Conservation (phyloP, 768 basidiomycete species). For the Amanita rimosa region DNA sequence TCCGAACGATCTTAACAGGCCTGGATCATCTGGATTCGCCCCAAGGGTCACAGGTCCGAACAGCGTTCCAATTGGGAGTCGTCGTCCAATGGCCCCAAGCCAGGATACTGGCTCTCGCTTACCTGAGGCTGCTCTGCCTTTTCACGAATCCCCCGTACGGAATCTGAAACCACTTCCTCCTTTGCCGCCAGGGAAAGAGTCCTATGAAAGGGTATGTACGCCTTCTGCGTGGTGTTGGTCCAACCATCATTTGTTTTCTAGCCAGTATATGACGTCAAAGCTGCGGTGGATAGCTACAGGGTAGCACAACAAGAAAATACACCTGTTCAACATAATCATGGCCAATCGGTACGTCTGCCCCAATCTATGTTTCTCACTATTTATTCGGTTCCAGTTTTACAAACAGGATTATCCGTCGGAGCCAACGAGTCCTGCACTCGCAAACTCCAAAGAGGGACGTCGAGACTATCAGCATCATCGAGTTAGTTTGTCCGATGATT, state of each 20-base stretch:
- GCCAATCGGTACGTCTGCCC: constrained; percentile 9
- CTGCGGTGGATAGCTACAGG: constrained; percentile 9
- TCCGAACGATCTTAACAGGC: constrained; percentile 12
- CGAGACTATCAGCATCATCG: neutral
- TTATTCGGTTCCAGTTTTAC: neutral
- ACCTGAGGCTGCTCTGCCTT: neutral
- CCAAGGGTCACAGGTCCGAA: constrained; percentile 22
- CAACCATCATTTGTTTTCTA: neutral
- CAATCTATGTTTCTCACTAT: neutral
- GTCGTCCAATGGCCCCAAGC: constrained; percentile 10
- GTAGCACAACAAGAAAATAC: constrained; percentile 7
- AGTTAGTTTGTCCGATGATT: neutral
- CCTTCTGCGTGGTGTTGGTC: neutral
- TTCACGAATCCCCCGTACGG: neutral
- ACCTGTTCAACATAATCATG: constrained; percentile 5
- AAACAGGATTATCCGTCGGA: neutral
- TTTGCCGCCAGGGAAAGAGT: constrained; percentile 14
- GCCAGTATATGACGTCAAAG: constrained; percentile 7
- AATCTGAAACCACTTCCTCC: constrained; percentile 11
- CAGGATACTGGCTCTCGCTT: constrained; percentile 7
- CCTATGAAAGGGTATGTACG: constrained; percentile 16
- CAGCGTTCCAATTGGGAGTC: constrained; percentile 24
- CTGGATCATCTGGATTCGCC: constrained; percentile 7
- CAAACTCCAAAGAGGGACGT: neutral
- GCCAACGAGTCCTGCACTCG: neutral